Evolutionary conservation across 2,329 filamentous ascomycete species (phyloP).

Genomic region (Fusarium heterosporum): DNA sequence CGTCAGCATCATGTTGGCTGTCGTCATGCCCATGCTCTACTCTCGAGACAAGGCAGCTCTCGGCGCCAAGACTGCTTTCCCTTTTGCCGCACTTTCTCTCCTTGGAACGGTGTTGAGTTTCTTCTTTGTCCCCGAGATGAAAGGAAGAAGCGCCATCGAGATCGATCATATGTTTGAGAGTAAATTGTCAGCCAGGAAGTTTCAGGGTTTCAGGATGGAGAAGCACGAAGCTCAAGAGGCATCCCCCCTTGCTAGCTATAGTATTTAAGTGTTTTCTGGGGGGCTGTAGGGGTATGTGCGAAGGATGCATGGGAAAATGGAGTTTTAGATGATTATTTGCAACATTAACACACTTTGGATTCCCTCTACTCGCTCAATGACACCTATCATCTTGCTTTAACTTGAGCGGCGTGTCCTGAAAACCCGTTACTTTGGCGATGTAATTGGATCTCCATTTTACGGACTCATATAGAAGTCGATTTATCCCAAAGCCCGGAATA

Average conservation of each 20-base stretch:
- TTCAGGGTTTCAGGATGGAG: slow-evolving; percentile 26
- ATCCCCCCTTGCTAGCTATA: slow-evolving; percentile 9
- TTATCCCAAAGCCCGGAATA: no score
- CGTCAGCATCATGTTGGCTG: slow-evolving; percentile 47
- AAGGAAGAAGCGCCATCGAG: slow-evolving; percentile 38
- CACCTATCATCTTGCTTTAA: no score
- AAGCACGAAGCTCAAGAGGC: slow-evolving; percentile 18
- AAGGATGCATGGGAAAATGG: no score
- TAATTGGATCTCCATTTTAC: neutral
- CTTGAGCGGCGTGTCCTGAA: no score
- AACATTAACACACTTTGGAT: no score
- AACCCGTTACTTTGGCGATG: neutral
- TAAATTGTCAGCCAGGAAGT: slow-evolving; percentile 24
- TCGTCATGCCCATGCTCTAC: slow-evolving; percentile 48
- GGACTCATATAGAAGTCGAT: slow-evolving; percentile 2
- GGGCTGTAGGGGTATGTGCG: no score
- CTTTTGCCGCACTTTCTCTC: slow-evolving; percentile 50
- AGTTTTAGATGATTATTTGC: no score
- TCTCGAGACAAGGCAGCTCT: slow-evolving; percentile 51
- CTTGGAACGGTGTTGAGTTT: slow-evolving; percentile 22
- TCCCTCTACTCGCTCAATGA: no score
- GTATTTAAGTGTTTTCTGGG: neutral
- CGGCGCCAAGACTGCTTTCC: slow-evolving; percentile 56
- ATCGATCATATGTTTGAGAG: slow-evolving; percentile 43
- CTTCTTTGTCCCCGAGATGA: slow-evolving; percentile 47